phyloP scores from a whole-genome alignment of 352 stramenopile species.

The Phytophthora pluvialis region DNA sequence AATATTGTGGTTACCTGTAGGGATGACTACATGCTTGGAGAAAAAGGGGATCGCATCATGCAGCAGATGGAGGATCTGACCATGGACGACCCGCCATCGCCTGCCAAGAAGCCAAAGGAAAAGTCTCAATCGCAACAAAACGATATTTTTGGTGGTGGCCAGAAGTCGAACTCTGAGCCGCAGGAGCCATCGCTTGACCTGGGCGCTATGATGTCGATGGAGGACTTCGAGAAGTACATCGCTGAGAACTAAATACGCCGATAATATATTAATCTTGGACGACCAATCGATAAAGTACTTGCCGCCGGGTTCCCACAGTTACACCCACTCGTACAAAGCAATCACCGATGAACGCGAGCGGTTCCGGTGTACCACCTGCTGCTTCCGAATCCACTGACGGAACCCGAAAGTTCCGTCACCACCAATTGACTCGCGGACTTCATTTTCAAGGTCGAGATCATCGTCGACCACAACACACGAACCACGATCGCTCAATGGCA shows the following conservation, averaged over 20 bases:
- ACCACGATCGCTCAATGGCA: slow-evolving; percentile 61
- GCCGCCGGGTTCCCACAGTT: slow-evolving; percentile 16
- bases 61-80: slow-evolving; percentile 55
- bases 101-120: neutral
- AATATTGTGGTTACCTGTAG: slow-evolving; percentile 25
- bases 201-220: slow-evolving; percentile 34
- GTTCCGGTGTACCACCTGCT: slow-evolving; percentile 83
- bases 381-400: slow-evolving; percentile 84
- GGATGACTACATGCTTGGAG: slow-evolving; percentile 57
- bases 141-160: neutral
- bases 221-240: slow-evolving; percentile 63
- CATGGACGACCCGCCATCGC: slow-evolving; percentile 6
- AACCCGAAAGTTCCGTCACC: slow-evolving; percentile 79
- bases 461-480: slow-evolving; percentile 60
- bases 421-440: slow-evolving; percentile 82
- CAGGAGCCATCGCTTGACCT: slow-evolving; percentile 14
- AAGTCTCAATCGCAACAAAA: neutral
- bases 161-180: neutral
- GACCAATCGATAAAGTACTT: slow-evolving; percentile 38
- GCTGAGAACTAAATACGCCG: slow-evolving; percentile 45
- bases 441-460: slow-evolving; percentile 77
- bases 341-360: slow-evolving; percentile 65
- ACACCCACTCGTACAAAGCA: slow-evolving; percentile 78
- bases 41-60: slow-evolving; percentile 53
- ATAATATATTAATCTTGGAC: slow-evolving; percentile 35